Base-by-base conservation (phyloP, 2,329 filamentous ascomycete genomes). In the Beauveria bassiana region DNA sequence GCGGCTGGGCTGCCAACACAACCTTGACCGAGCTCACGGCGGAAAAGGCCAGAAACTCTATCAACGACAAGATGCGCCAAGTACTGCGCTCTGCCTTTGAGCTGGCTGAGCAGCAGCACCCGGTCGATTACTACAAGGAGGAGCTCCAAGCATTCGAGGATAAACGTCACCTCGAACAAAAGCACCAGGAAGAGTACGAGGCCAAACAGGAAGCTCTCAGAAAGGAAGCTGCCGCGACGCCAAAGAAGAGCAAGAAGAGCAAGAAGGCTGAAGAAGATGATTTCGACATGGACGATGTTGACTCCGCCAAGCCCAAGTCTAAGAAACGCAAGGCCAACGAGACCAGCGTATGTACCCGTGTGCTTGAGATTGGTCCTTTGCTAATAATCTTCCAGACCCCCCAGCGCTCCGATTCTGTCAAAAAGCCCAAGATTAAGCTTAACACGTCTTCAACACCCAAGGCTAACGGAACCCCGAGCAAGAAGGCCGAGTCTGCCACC, bases 1-100 rank as follows among this genome's bases (percentile, higher is more conserved):
- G 95, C 76, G 90, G 90, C 43, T 99, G 93, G 93, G 90, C 93
- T 66, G 83, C 87, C 64, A 97, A 98, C 74, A 89, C 86, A 24
- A 87, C 91, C 63, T 82, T 99, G 43, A 85, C 86, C 42, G 87
- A 91, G 42, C 85, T 98, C 59, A 86, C 92, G 62, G 78, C 89
- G 16, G 86, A 88, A 58, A 86, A 87, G 28, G 87, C 93, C 65
- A 84, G 85, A 59, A 80, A 86, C 26, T 78, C 85, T 47, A 79
- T 89, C 58, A 87, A 87, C 59, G 84, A 88, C 66, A 96, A 96
- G 78, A 87, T 89, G 79, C 84, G 85, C 70, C 96, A 96, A 77
- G 81, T 86, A 63, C 79, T 99, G 6, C 81, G 89, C 71, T 82
- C 84, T 49, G 95, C 95, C 1, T 96, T 93, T 76, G 76, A 86